Base-by-base conservation (phyloP, 2,329 filamentous ascomycete species). In the Coniosporium tulheliwenetii region DNA sequence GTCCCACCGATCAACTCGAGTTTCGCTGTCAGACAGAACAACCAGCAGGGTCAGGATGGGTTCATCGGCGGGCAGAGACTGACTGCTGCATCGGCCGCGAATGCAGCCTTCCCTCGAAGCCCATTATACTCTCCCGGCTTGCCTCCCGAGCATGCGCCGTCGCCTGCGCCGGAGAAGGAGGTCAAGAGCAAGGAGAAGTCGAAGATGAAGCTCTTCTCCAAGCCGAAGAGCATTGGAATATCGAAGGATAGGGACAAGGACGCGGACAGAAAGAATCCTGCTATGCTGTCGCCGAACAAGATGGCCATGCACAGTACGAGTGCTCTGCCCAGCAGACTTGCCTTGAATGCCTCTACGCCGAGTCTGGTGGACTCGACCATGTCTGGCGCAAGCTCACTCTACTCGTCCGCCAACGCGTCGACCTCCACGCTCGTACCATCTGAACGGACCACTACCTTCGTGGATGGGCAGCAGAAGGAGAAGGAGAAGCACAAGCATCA, bases 181-280 rank as follows among this genome's bases (percentile, higher is more conserved):
- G 69, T 71, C 39, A 77, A 77, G 15, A 73, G 75, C 50, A 66
- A 73, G 26, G 79, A 84, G 50, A 83, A 84, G 59, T 77, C 77
- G 45, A 86, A 85, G 61, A 81, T 84, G 56, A 89, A 89, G 64
- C 67, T 89, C 26, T 87, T 87, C 55, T 84, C 79, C 5, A 73
- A 83, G 39, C 81, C 81, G 0, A 80, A 81, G 52, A 85, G 80
- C 60, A 82, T 85, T 50, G 72, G 74, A 39, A 75, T 77, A 43
- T 71, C 70, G n/a, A 85, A 81, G 55, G 71, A 75, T 31, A 76
- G 71, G 48, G 79, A 85, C 19, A 26, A 26, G 7, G 19, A 26
- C 8, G 48, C 67, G 5, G 61, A 63, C 39, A 62, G 56, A 48
- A 79, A 76, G 51, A 69, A 79, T 13, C 79, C 80, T 48, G 71